phyloP scores from a whole-genome alignment of 2,329 filamentous ascomycete genomes.

The Trichothecium roseum region DNA sequence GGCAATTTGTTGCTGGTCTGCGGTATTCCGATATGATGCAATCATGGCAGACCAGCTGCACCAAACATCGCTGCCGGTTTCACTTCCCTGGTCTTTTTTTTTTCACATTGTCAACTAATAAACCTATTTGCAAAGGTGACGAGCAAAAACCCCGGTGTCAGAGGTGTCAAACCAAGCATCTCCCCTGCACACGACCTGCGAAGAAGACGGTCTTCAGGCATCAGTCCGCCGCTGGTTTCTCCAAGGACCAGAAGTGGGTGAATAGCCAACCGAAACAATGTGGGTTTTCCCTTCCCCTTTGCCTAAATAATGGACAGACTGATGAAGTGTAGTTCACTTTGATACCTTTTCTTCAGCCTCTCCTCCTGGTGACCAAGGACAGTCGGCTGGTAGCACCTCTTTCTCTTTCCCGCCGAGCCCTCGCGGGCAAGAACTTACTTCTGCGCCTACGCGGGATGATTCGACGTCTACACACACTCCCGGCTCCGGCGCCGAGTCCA shows the following conservation, averaged over 20 bases:
- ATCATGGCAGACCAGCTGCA: too few relatives aligned
- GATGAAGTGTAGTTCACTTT: not conserved
- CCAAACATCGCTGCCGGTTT: too few relatives aligned
- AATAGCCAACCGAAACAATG: constrained; percentile 22
- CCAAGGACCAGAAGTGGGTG: constrained; percentile 25
- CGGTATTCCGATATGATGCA: too few relatives aligned
- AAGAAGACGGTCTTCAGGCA: constrained; percentile 26
- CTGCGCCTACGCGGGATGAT: too few relatives aligned
- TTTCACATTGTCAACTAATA: too few relatives aligned
- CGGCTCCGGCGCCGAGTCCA: too few relatives aligned
- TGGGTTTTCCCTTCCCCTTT: constrained; percentile 14
- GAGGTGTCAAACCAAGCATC: constrained; percentile 19
- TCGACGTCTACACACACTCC: too few relatives aligned
- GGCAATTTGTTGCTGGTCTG: too few relatives aligned
- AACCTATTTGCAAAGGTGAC: constrained; percentile 19
- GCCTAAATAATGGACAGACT: too few relatives aligned
- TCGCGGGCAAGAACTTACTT: not conserved
- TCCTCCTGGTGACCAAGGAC: too few relatives aligned
- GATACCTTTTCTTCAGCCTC: too few relatives aligned
- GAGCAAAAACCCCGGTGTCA: constrained; percentile 25
- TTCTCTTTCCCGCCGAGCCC: not conserved
- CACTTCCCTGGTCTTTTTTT: too few relatives aligned
- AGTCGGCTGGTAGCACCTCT: not conserved
- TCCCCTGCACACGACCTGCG: constrained; percentile 21
- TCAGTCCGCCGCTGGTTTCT: constrained; percentile 19